Conservation (phyloP, 2,329 filamentous ascomycete species). For the Fusarium heterosporum region DNA sequence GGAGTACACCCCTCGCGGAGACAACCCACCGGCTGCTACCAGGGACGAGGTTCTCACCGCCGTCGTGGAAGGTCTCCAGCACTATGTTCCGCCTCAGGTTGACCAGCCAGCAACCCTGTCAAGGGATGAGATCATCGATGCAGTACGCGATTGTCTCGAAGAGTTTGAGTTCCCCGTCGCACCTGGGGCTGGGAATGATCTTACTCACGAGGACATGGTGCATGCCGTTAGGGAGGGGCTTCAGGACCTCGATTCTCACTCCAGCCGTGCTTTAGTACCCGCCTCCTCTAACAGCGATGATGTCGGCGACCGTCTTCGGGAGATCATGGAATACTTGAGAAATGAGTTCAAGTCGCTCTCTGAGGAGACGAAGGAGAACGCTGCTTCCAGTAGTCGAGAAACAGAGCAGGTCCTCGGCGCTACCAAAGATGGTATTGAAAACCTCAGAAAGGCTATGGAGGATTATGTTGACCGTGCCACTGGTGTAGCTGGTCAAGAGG, state of each 20-base stretch:
- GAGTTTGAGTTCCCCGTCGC: slow-evolving; percentile 81
- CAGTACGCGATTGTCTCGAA: slow-evolving; percentile 87
- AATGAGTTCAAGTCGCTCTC: slow-evolving; percentile 70
- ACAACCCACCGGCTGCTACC: slow-evolving; percentile 70
- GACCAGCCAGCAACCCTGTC: slow-evolving; percentile 77
- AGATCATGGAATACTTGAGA: slow-evolving; percentile 72
- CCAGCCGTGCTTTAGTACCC: slow-evolving; percentile 56
- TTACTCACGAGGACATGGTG: slow-evolving; percentile 72
- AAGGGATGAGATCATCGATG: slow-evolving; percentile 84
- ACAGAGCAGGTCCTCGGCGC: slow-evolving; percentile 91
- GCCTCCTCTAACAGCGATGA: slow-evolving; percentile 59
- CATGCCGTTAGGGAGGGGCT: slow-evolving; percentile 73
- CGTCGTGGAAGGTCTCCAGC: slow-evolving; percentile 85
- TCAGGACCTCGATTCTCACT: slow-evolving; percentile 60
- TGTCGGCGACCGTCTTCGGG: slow-evolving; percentile 67
- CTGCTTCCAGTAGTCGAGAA: slow-evolving; percentile 80
- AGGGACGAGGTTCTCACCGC: slow-evolving; percentile 88
- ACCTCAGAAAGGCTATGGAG: slow-evolving; percentile 83
- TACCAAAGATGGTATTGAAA: slow-evolving; percentile 87
- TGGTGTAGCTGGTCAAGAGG: slow-evolving; percentile 78
- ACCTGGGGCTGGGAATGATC: slow-evolving; percentile 63
- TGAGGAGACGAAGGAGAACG: slow-evolving; percentile 79
- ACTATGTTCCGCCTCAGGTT: slow-evolving; percentile 80
- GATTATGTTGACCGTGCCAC: slow-evolving; percentile 79
- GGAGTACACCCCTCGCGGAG: slow-evolving; percentile 72